A percentile compares a stretch with the other conserved stretches of the same genome.
phyloP scores from a whole-genome alignment of 352 stramenopile species.

The Hyaloperonospora brassicae region DNA sequence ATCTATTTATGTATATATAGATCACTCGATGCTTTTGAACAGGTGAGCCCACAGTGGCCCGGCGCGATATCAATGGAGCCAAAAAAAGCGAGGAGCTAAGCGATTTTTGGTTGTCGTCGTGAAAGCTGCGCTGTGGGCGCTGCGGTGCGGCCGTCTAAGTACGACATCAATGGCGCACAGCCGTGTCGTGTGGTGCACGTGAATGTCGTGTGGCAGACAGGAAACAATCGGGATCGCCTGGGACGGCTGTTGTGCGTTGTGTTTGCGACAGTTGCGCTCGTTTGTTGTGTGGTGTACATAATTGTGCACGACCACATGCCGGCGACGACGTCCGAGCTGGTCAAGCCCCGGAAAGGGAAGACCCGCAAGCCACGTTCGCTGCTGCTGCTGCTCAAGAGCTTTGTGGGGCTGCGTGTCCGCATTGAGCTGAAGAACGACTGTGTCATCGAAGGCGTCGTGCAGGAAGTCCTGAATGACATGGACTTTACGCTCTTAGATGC shows the following conservation, averaged over 20 bases:
- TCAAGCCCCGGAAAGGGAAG: conserved; percentile 13
- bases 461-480: conserved; percentile 83
- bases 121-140: not conserved
- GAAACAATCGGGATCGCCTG: not conserved
- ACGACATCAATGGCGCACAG: conserved; percentile 28
- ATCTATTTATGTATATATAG: too few relatives aligned
- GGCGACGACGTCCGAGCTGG: not conserved
- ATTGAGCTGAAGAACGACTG: conserved; percentile 83
- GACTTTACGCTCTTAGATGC: conserved; percentile 77
- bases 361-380: conserved; percentile 45
- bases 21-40: too few relatives aligned
- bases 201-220: not conserved
- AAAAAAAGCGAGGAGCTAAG: not conserved
- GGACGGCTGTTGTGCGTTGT: too few relatives aligned
- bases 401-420: conserved; percentile 67
- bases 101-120: not conserved
- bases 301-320: conserved; percentile 4
- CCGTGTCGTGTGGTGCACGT: conserved; percentile 4
- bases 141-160: conserved; percentile 22
- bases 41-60: too few relatives aligned
- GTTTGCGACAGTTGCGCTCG: too few relatives aligned
- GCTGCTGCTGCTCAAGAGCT: conserved; percentile 77
- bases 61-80: too few relatives aligned
- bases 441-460: conserved; percentile 64
- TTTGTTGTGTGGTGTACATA: too few relatives aligned